Evolutionary conservation across 306 rosid genomes (phyloP), one percentile per base, ranked within the genome.

Genomic region (Benincasa hispida): DNA sequence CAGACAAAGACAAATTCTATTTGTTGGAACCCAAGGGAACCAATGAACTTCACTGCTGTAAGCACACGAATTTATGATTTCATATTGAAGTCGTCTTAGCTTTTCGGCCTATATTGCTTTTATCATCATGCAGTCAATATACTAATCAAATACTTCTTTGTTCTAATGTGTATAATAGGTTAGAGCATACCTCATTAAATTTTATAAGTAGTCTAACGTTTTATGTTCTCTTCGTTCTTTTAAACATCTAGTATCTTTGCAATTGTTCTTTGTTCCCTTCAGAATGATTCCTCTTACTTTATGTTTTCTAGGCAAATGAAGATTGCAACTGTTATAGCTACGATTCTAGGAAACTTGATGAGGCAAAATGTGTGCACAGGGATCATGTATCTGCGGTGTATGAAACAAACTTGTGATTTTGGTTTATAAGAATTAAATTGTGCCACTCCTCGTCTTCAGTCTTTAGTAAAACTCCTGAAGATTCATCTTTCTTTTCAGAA

Each of bases 351-450:
- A 92, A 88, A 76, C 86, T 90, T 47, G 81, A 74, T 54, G 96
- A 89, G 83, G 93, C 97, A 54, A 94, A 86, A 70, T 90, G 94
- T 77, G 99, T 94, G 53, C 97, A 94, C 81, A 86, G 67, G 79
- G 99, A 92, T 84, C 99, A 94, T 80, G 97, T 90, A 79, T 89
- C 93, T 83, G 96, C 99, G 15, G 97, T 94, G 99, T 94, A 86
- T 80, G 90, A 82, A 78, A 72, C 63, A 6, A 34, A 50, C 82
- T 59, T 47, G 4, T 75, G 59, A 51, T 39, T 25, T 17, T 63
- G 19, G 53, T 63, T 25, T 73, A 13, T 30, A 7, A 19, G 25
- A 39, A 51, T 50, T 47, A 7, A 24, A 50, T 35, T 19, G 10
- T 74, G 78, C 42, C 58, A 30, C 62, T 35, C 22, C 54, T 54